Evolutionary conservation across 2,329 filamentous ascomycete species (phyloP).

Genomic region (Capronia americana): DNA sequence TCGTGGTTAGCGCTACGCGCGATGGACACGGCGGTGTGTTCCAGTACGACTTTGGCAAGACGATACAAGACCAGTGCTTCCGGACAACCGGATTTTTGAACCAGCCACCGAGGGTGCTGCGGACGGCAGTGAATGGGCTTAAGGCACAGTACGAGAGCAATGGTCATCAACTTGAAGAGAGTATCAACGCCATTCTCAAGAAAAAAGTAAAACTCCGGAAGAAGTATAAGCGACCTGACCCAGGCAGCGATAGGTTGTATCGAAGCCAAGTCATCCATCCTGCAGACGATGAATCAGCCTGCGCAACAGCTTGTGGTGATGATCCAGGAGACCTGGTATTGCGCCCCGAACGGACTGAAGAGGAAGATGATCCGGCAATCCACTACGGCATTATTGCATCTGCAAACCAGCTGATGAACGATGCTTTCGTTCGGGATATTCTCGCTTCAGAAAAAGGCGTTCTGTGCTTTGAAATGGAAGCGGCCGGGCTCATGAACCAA

Average conservation of each 20-base stretch:
- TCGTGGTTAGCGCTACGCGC: slow-evolving; percentile 40
- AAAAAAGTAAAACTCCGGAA: neutral
- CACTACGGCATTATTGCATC: slow-evolving; percentile 43
- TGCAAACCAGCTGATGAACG: slow-evolving; percentile 39
- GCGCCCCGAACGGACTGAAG: neutral
- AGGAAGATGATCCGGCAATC: slow-evolving; percentile 43
- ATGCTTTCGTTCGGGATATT: slow-evolving; percentile 33
- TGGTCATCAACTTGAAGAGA: slow-evolving; percentile 2
- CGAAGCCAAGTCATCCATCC: slow-evolving; percentile 23
- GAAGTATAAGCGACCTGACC: slow-evolving; percentile 16
- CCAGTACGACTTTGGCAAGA: slow-evolving; percentile 43
- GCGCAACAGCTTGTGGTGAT: neutral
- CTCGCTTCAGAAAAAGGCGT: slow-evolving; percentile 5
- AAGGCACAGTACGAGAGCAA: slow-evolving; percentile 23
- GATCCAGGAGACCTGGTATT: neutral
- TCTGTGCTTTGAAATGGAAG: slow-evolving; percentile 34
- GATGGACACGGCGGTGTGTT: slow-evolving; percentile 40
- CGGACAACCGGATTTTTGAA: slow-evolving; percentile 32
- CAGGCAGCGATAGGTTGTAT: slow-evolving; percentile 28
- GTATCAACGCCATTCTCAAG: neutral
- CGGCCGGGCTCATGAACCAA: slow-evolving; percentile 22
- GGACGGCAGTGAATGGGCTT: slow-evolving; percentile 21
- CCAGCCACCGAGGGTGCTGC: slow-evolving; percentile 33
- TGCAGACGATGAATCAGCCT: neutral
- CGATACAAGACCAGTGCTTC: slow-evolving; percentile 31